Evolutionary conservation across 192 early-diverging fungal species (phyloP).

Genomic region (Coemansia sp.): DNA sequence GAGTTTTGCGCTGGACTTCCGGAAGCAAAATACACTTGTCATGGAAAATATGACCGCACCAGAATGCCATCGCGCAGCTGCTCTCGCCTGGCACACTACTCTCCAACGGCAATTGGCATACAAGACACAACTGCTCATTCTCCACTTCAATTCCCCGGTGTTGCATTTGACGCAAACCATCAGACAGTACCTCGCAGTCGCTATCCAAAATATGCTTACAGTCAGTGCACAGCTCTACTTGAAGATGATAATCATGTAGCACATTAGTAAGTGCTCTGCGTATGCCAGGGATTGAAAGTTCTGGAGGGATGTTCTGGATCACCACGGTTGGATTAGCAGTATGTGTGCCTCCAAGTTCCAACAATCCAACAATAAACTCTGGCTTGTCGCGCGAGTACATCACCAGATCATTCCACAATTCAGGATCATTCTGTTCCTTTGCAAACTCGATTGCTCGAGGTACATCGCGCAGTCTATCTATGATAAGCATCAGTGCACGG

Average conservation of each 20-base stretch:
- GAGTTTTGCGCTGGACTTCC: slow-evolving; percentile 49
- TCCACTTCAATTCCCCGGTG: slow-evolving; percentile 64
- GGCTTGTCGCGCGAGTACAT: slow-evolving; percentile 96
- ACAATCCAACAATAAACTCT: slow-evolving; percentile 88
- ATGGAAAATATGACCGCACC: slow-evolving; percentile 90
- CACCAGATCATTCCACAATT: slow-evolving; percentile 93
- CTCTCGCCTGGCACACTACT: slow-evolving; percentile 14
- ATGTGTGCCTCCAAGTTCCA: slow-evolving; percentile 86
- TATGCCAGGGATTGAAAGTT: slow-evolving; percentile 78
- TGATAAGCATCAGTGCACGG: slow-evolving; percentile 89
- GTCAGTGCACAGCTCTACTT: slow-evolving; percentile 86
- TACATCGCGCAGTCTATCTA: slow-evolving; percentile 86
- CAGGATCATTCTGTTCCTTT: slow-evolving; percentile 94
- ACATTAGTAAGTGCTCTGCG: slow-evolving; percentile 82
- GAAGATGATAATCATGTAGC: slow-evolving; percentile 87
- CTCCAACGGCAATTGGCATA: slow-evolving; percentile 47
- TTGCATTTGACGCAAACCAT: slow-evolving; percentile 65
- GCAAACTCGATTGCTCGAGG: slow-evolving; percentile 96
- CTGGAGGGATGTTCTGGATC: slow-evolving; percentile 77
- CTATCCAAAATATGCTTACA: slow-evolving; percentile 87
- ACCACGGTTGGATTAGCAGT: slow-evolving; percentile 76
- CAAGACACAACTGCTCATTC: slow-evolving; percentile 46
- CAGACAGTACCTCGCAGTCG: slow-evolving; percentile 80
- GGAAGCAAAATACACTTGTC: slow-evolving; percentile 74
- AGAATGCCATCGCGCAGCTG: slow-evolving; percentile 68